Conservation (phyloP, 768 basidiomycete species). For the Ramaria sp. region DNA sequence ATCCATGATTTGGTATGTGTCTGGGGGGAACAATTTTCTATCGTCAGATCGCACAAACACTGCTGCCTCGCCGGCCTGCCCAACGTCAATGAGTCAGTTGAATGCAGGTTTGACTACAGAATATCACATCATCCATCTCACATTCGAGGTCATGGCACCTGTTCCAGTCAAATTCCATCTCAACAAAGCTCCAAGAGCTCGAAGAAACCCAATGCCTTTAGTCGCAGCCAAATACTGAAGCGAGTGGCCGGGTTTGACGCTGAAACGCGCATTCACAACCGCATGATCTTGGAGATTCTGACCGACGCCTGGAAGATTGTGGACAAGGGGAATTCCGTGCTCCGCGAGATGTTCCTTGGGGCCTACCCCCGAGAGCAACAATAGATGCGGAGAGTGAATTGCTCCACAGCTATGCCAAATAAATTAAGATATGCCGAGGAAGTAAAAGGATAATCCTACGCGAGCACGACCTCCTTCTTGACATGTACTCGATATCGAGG, state of each 20-base stretch:
- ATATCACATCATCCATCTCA: background rate
- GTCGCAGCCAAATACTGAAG: background rate
- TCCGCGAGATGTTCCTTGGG: conserved; percentile 11
- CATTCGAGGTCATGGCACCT: conserved; percentile 8
- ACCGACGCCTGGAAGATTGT: conserved; percentile 17
- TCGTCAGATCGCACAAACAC: conserved; percentile 25
- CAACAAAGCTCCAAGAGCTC: background rate
- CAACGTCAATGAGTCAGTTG: background rate
- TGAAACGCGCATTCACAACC: background rate
- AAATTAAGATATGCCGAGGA: background rate
- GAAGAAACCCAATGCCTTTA: background rate
- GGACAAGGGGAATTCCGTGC: conserved; percentile 14
- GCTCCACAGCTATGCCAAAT: conserved; percentile 38
- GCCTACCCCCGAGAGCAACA: conserved; percentile 43
- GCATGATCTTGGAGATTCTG: conserved; percentile 17
- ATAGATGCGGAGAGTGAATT: conserved; percentile 53
- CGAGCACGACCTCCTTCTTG: conserved; percentile 48
- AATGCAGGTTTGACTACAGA: too few species aligned
- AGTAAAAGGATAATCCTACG: conserved; percentile 27
- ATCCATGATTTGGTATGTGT: conserved; percentile 21
- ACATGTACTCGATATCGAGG: conserved; percentile 35
- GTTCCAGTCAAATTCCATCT: conserved; percentile 6
- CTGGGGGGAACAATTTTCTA: conserved; percentile 19
- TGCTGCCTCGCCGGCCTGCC: conserved; percentile 20
- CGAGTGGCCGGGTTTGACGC: background rate